These are phyloP conservation scores for Cryphonectria naterciae DNA, from an alignment of 2,329 filamentous ascomycete species.

Conservation along the genomic window DNA sequence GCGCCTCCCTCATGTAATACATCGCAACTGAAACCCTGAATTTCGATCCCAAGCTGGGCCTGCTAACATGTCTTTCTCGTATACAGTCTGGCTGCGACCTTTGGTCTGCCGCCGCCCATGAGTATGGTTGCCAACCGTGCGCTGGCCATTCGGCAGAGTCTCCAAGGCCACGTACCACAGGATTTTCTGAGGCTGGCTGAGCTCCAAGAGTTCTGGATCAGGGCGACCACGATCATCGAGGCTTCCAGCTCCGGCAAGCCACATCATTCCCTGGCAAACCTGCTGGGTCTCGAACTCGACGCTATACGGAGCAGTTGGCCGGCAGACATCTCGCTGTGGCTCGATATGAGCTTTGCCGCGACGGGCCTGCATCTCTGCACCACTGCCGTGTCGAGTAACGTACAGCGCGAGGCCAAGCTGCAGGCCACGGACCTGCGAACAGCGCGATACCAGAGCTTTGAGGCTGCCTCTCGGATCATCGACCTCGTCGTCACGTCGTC, in stretches of 20 bases:
- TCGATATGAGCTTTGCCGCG: not conserved
- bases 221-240: not conserved
- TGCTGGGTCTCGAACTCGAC: not conserved
- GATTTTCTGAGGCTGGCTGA: not conserved
- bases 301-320: not conserved
- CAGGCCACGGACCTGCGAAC: not conserved
- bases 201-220: conserved; percentile 9
- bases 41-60: not conserved
- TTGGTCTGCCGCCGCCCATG: conserved; percentile 6
- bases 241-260: not conserved
- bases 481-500: not conserved
- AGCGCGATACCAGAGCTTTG: conserved; percentile 6
- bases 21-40: not conserved
- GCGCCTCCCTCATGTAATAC: not conserved
- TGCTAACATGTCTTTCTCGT: not conserved
- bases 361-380: not conserved
- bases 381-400: not conserved
- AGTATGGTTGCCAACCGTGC: not conserved
- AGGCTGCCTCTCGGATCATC: not conserved
- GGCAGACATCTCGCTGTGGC: not conserved
- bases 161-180: not conserved
- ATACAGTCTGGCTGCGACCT: not conserved
- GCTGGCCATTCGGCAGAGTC: not conserved
- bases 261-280: not conserved
- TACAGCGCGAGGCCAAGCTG: not conserved